Evolutionary conservation across 345 rosid species (phyloP).

Genomic region (Brassica incana): DNA sequence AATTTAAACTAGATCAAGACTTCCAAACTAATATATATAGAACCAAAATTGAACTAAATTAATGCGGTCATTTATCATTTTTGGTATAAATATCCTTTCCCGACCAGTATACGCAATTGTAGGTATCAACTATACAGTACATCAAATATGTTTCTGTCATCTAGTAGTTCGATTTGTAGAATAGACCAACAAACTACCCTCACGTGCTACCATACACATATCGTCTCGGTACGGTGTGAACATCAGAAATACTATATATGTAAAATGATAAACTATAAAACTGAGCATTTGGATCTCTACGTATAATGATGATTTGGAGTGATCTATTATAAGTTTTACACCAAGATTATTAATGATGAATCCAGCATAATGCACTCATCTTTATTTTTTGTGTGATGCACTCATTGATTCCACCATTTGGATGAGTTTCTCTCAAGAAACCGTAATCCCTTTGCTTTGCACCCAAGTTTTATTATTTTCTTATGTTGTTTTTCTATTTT

Average conservation of each 20-base stretch:
- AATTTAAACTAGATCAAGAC: background rate
- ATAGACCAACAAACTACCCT: slow-evolving; percentile 28
- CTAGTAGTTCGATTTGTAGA: slow-evolving; percentile 26
- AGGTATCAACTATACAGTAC: background rate
- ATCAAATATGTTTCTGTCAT: slow-evolving; percentile 9
- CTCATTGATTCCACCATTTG: slow-evolving; percentile 40
- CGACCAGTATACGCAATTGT: background rate
- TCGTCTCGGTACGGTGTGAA: slow-evolving; percentile 8
- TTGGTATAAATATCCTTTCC: background rate
- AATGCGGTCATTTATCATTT: background rate
- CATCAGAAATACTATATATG: background rate
- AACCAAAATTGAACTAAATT: background rate
- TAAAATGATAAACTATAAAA: background rate
- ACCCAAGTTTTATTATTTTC: slow-evolving; percentile 20
- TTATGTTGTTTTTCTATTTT: slow-evolving; percentile 11
- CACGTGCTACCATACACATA: slow-evolving; percentile 25
- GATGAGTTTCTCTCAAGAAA: slow-evolving; percentile 41
- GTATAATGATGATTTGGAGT: slow-evolving; percentile 24
- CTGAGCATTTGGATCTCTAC: background rate
- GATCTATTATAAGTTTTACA: slow-evolving; percentile 13
- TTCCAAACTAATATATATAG: background rate
- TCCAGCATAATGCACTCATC: slow-evolving; percentile 35
- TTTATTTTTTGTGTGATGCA: slow-evolving; percentile 16
- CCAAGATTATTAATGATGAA: slow-evolving; percentile 32
- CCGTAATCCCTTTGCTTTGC: slow-evolving; percentile 43